phyloP scores from a whole-genome alignment of 495 filamentous ascomycete genomes.

The Trichoderma erinaceum region DNA sequence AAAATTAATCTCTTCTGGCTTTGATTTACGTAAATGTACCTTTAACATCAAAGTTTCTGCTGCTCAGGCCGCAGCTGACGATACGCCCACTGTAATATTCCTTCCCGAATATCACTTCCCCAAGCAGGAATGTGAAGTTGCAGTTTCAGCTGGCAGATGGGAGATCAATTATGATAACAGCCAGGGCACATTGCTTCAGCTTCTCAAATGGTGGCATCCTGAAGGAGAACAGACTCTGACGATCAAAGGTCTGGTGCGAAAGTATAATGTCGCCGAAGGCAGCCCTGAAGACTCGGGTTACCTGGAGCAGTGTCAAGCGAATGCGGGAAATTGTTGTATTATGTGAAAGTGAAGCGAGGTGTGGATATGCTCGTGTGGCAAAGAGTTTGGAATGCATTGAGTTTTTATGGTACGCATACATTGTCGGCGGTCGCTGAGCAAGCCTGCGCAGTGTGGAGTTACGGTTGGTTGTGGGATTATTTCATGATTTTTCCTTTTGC shows the following conservation, averaged over 20 bases:
- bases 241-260: constrained; percentile 62
- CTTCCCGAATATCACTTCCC: constrained; percentile 94
- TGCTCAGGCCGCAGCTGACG: constrained; percentile 43
- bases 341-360: constrained; percentile 31
- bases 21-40: constrained; percentile 69
- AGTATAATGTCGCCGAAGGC: constrained; percentile 31
- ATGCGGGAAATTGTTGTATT: constrained; percentile 30
- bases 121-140: constrained; percentile 56
- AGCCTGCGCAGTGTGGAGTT: not conserved
- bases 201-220: constrained; percentile 84
- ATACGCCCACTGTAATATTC: constrained; percentile 74
- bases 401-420: not conserved
- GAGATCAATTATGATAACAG: constrained; percentile 66
- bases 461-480: too few relatives aligned
- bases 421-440: not conserved
- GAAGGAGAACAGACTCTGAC: constrained; percentile 75
- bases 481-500: not conserved
- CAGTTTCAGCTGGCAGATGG: constrained; percentile 85
- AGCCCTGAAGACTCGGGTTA: constrained; percentile 41
- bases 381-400: constrained; percentile 6
- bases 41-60: constrained; percentile 64
- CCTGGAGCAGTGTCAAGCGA: constrained; percentile 41
- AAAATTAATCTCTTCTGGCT: constrained; percentile 57
- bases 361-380: not conserved
- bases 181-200: constrained; percentile 60